A percentile compares a stretch with the other conserved stretches of the same genome.
Conservation (phyloP, 2,329 filamentous ascomycete genomes). For the Talaromyces sp. region DNA sequence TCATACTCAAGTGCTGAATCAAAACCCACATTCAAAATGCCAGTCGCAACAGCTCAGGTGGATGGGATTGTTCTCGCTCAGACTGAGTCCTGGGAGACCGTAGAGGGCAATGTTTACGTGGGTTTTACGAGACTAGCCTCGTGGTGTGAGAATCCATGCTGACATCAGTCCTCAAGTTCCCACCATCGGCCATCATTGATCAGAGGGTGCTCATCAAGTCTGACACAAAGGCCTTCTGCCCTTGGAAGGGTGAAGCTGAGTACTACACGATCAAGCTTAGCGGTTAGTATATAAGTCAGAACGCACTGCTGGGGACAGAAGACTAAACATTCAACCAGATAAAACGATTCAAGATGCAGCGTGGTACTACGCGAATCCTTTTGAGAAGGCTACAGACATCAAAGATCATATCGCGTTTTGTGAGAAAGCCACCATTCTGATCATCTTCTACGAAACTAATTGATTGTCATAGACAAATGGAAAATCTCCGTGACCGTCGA, state of each 20-base stretch:
- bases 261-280: constrained; percentile 59
- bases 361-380: constrained; percentile 61
- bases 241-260: constrained; percentile 61
- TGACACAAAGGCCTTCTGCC: constrained; percentile 53
- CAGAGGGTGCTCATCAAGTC: constrained; percentile 50
- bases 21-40: constrained; percentile 29
- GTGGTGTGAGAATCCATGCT: neutral
- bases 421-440: constrained; percentile 34
- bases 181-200: constrained; percentile 49
- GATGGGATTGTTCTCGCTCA: constrained; percentile 56
- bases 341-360: constrained; percentile 56
- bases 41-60: constrained; percentile 51
- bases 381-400: constrained; percentile 54
- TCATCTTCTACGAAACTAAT: neutral
- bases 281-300: constrained; percentile 31
- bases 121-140: neutral
- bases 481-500: constrained; percentile 1
- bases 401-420: constrained; percentile 62
- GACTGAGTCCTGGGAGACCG: constrained; percentile 55
- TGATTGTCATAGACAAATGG: constrained; percentile 2
- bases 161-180: constrained; percentile 38
- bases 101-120: constrained; percentile 63
- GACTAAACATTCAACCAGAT: constrained; percentile 31
- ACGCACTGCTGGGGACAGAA: neutral
- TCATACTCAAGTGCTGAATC: too few relatives aligned